Percentiles rank a stretch among this genome's conserved stretches.
phyloP scores from a whole-genome alignment of 495 filamentous ascomycete species.

The Penicillium cosmopolitanum region DNA sequence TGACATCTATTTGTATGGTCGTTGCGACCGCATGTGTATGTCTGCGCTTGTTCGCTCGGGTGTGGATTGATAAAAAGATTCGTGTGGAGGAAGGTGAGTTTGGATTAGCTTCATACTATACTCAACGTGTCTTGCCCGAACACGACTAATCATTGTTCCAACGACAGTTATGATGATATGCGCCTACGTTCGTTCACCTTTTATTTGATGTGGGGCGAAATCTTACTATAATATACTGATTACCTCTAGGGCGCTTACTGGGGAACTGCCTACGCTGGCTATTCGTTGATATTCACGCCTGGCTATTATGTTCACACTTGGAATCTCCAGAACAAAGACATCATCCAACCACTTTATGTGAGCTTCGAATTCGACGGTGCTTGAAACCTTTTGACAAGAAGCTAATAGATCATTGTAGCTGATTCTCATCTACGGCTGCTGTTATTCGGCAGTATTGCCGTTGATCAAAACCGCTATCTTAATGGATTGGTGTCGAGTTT shows the following conservation, averaged over 20 bases:
- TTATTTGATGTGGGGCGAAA: no score
- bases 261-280: constrained; percentile 27
- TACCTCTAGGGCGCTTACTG: constrained; percentile 26
- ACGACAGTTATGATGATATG: constrained; percentile 16
- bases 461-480: constrained; percentile 29
- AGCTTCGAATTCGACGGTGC: neutral
- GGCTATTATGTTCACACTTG: constrained; percentile 30
- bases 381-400: neutral
- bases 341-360: constrained; percentile 23
- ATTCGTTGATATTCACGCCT: constrained; percentile 21
- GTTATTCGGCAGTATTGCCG: constrained; percentile 24
- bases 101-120: neutral
- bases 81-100: constrained; percentile 27
- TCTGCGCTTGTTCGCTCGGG: constrained; percentile 17
- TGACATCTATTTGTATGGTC: constrained; percentile 24
- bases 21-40: constrained; percentile 23
- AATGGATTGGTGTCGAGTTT: constrained; percentile 28
- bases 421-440: constrained; percentile 27
- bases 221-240: neutral
- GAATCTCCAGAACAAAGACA: constrained; percentile 24
- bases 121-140: neutral
- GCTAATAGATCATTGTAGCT: constrained; percentile 6
- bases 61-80: constrained; percentile 21
- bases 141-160: neutral
- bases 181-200: constrained; percentile 18